Base-by-base conservation (phyloP, 306 rosid genomes). In the Casuarina cunninghamiana region DNA sequence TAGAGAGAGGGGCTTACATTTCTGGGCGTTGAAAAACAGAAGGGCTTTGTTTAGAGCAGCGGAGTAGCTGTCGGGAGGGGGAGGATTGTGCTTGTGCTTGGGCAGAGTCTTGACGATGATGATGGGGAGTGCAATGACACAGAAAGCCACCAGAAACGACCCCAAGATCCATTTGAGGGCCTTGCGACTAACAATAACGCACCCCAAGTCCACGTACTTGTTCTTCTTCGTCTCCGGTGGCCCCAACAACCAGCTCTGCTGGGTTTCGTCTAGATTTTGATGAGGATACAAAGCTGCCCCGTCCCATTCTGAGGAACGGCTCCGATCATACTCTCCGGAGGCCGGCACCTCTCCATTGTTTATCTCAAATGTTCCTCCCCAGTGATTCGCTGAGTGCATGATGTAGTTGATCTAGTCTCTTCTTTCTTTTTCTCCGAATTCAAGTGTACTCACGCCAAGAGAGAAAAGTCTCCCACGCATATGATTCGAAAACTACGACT, bases 11-110 rank as follows among this genome's bases (percentile, higher is more conserved):
- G 2, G 46, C 89, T 58, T 82, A 90, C 91, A 90, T 85, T 88
- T 90, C 66, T 90, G 92, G 49, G 92, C 89, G 50, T 88, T 83
- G 86, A 88, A 90, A 87, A 90, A 90, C 65, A 85, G 83, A 1
- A 90, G 86, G 2, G 92, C 92, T 61, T 86, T 88, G 35, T 73
- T 82, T 13, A 90, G 87, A 48, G 92, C 92, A 32, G 79, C 55
- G 0, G 92, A 83, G 84, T 88, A 90, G 21, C 82, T 82, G 80
- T 90, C 95, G 1, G 91, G 92, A 4, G 80, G 76, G 0, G 42
- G n/a, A 0, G 89, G 79, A 1, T 0, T 39, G 2, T 83, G 2
- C 39, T 78, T 83, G 53, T 82, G 83, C 2, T 85, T 80, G 0
- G 92, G 91, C 81, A 85, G 53, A 3, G 84, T 43, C 51, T 82